Evolutionary conservation across 2,329 filamentous ascomycete species (phyloP).

Genomic region (Fonsecaea nubica): DNA sequence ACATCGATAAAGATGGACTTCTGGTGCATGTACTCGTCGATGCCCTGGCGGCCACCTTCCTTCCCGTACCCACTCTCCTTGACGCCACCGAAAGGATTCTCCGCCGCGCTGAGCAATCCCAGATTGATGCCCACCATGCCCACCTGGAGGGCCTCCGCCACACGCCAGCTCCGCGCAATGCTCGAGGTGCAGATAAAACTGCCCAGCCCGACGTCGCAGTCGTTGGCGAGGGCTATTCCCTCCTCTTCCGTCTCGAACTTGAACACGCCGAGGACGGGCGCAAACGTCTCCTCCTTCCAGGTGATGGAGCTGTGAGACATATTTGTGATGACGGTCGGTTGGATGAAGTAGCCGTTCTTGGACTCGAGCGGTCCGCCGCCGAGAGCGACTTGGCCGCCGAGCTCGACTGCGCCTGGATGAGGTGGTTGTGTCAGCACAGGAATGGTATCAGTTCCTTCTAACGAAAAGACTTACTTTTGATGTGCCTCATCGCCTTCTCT

Average conservation of each 20-base stretch:
- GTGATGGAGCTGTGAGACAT: slow-evolving; percentile 55
- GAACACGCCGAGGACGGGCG: slow-evolving; percentile 64
- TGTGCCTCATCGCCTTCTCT: not conserved
- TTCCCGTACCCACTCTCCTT: slow-evolving; percentile 51
- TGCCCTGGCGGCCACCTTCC: no score
- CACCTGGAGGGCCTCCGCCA: slow-evolving; percentile 31
- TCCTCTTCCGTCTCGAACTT: slow-evolving; percentile 51
- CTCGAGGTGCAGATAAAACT: slow-evolving; percentile 31
- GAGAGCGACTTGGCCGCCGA: not conserved
- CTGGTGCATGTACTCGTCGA: no score
- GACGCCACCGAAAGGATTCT: slow-evolving; percentile 69
- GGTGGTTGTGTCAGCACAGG: not conserved
- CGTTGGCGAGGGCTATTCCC: slow-evolving; percentile 22
- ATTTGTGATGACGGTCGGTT: slow-evolving; percentile 61
- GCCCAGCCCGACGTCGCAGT: slow-evolving; percentile 28
- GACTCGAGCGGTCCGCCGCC: slow-evolving; percentile 48
- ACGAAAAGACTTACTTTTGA: not conserved
- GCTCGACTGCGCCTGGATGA: not conserved
- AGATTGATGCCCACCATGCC: slow-evolving; percentile 44
- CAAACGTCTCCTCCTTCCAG: slow-evolving; percentile 56
- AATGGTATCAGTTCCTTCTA: no score
- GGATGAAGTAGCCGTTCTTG: slow-evolving; percentile 79
- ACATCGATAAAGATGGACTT: no score
- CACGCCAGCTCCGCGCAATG: slow-evolving; percentile 29
- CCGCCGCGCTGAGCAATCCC: slow-evolving; percentile 13